Evolutionary conservation across 371 early-diverging fungal species (phyloP), one percentile per base, ranked within the genome.

Genomic region (Mortierella sp.): DNA sequence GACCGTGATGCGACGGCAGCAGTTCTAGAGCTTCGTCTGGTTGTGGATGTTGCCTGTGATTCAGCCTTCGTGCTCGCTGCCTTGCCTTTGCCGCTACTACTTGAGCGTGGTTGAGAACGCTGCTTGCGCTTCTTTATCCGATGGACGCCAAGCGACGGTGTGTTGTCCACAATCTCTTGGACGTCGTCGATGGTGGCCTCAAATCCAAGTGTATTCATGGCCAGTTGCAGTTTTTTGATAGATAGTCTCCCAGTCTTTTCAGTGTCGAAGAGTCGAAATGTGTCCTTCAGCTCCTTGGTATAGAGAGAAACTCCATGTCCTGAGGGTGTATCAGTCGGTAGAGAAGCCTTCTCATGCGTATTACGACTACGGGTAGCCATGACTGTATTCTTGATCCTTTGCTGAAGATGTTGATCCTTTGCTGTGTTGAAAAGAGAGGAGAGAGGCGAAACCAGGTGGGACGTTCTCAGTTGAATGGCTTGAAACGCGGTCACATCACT

Each of bases 121-220:
- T 17, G 80, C 41, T 79, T 77, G 10, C 80, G 79, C 27, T 79
- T 83, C 54, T 45, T 60, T 12, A 43, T 24, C 40, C 28, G 21
- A 41, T 76, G 63, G 9, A 76, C 45, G n/a, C 65, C 57, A 40
- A 68, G 60, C 1, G 37, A 21, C 1, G 68, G 61, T 22, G 51
- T 64, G 2, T 39, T 54, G 17, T 44, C 44, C 8, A 90, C 82
- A 67, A 91, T 89, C n/a, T 80, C 72, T 39, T 83, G 74, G 34
- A 87, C 67, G 56, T 92, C 89, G 12, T 81, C 78, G 52, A 86
- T 78, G 19, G 86, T 83, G 7, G 89, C 85, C 24, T 90, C 88
- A 46, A 93, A 90, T 10, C 90, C 91, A 24, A 94, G 80, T 14
- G 87, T 86, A 17, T 86, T 57, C 83, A 94, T 83, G 9, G 93